A percentile compares a stretch with the other conserved stretches of the same genome.
Evolutionary conservation across 208 protist genomes (phyloP).

Genomic region (Trypanosoma vivax): DNA sequence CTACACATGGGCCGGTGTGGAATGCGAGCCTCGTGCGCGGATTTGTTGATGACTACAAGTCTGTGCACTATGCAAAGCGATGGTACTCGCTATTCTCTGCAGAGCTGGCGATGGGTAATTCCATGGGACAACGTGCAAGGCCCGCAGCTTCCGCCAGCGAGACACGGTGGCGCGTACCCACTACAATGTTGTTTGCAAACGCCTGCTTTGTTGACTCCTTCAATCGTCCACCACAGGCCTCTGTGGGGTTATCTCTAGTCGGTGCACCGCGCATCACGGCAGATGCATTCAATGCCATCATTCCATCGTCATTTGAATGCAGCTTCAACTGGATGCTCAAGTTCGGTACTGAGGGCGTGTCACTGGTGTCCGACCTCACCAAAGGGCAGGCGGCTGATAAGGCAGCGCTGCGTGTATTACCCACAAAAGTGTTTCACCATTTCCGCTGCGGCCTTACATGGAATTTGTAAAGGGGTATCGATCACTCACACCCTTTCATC

Average conservation of each 20-base stretch:
- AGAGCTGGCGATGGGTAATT: constrained; percentile 21
- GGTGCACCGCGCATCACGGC: constrained; percentile 26
- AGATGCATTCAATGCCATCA: constrained; percentile 44
- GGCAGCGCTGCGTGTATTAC: constrained; percentile 40
- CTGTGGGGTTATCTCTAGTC: constrained; percentile 51
- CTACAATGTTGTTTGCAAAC: constrained; percentile 38
- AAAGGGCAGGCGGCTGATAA: not conserved
- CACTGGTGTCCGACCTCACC: constrained; percentile 23
- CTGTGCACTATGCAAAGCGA: constrained; percentile 37
- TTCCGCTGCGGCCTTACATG: constrained; percentile 61
- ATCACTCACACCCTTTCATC: not conserved
- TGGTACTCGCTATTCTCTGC: constrained; percentile 52
- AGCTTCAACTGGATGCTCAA: constrained; percentile 53
- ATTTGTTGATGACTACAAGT: constrained; percentile 40
- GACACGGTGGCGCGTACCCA: constrained; percentile 1
- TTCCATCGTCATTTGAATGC: constrained; percentile 44
- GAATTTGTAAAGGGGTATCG: constrained; percentile 39
- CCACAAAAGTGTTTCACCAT: constrained; percentile 52
- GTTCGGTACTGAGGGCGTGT: constrained; percentile 6
- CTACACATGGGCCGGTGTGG: constrained; percentile 58
- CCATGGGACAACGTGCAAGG: not conserved
- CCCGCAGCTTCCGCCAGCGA: not conserved
- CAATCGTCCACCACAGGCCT: constrained; percentile 32
- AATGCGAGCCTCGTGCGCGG: constrained; percentile 40
- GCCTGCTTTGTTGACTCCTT: constrained; percentile 48